phyloP scores from a whole-genome alignment of 208 protist species.

The Trypanosoma vivax region DNA sequence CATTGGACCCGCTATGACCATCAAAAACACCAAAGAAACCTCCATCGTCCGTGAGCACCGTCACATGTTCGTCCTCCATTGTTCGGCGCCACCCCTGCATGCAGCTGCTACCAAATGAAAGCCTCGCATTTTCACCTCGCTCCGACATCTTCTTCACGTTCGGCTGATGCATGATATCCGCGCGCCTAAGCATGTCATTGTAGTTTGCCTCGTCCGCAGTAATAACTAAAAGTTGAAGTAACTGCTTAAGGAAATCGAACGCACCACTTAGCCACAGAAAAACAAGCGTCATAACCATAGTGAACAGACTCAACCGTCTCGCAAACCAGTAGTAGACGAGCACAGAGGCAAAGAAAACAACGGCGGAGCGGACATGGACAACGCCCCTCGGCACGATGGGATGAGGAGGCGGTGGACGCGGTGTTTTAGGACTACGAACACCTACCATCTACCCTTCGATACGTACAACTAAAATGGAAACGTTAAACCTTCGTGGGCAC shows the following conservation, averaged over 20 bases:
- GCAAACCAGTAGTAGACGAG: slow-evolving; percentile 8
- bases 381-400: not conserved
- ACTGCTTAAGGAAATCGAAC: slow-evolving; percentile 12
- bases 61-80: slow-evolving; percentile 91
- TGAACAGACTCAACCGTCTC: slow-evolving; percentile 4
- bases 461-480: no score
- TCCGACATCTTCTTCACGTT: slow-evolving; percentile 68
- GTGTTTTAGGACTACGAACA: no score
- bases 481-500: no score
- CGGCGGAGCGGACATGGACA: slow-evolving; percentile 1
- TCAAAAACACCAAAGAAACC: slow-evolving; percentile 90
- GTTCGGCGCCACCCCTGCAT: slow-evolving; percentile 89
- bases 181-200: slow-evolving; percentile 62
- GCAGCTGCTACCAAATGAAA: slow-evolving; percentile 62
- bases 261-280: slow-evolving; percentile 15
- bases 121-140: slow-evolving; percentile 50
- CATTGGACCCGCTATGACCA: slow-evolving; percentile 77
- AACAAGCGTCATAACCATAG: slow-evolving; percentile 1
- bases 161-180: slow-evolving; percentile 83
- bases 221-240: slow-evolving; percentile 6
- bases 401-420: not conserved
- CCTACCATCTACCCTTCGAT: slow-evolving; percentile 7
- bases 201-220: slow-evolving; percentile 30
- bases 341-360: slow-evolving; percentile 6
- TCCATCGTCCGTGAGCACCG: slow-evolving; percentile 52